A percentile compares a stretch with the other conserved stretches of the same genome.
Evolutionary conservation across 2,329 filamentous ascomycete genomes (phyloP).

Genomic region (Aureobasidium sp.): DNA sequence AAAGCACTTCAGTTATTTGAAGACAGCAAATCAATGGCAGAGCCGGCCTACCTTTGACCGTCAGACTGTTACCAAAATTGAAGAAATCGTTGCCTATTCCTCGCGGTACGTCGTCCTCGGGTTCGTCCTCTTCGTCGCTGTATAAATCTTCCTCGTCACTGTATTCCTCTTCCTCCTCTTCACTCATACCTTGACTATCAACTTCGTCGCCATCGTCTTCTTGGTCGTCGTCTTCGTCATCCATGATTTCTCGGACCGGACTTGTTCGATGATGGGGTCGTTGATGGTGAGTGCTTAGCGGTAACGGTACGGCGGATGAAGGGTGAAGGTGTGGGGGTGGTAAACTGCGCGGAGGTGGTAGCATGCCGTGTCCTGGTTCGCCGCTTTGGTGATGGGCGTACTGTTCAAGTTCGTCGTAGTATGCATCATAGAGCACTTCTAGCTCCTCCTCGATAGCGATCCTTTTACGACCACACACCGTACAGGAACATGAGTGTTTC

Average conservation of each 20-base stretch:
- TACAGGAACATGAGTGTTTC: constrained; percentile 97
- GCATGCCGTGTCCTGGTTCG: constrained; percentile 59
- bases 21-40: constrained; percentile 13
- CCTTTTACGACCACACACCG: constrained; percentile 90
- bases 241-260: constrained; percentile 63
- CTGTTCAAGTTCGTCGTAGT: constrained; percentile 96
- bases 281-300: constrained; percentile 50
- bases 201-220: constrained; percentile 51
- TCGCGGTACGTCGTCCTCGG: constrained; percentile 49
- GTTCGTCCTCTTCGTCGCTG: constrained; percentile 56
- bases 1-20: constrained; percentile 26
- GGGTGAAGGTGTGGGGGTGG: constrained; percentile 23
- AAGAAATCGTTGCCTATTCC: constrained; percentile 70
- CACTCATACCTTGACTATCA: constrained; percentile 34
- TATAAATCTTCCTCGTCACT: constrained; percentile 58
- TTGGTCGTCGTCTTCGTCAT: constrained; percentile 50
- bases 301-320: constrained; percentile 51
- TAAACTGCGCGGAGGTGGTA: constrained; percentile 53
- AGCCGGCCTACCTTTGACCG: constrained; percentile 65
- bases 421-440: constrained; percentile 94
- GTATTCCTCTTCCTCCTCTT: constrained; percentile 53
- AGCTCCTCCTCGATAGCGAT: constrained; percentile 97
- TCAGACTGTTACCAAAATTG: constrained; percentile 94
- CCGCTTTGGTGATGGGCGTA: constrained; percentile 76
- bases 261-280: constrained; percentile 62